Evolutionary conservation across 176 grass and related monocot species (phyloP), one percentile per base, ranked within the genome.

Genomic region (Triticum timopheevii): DNA sequence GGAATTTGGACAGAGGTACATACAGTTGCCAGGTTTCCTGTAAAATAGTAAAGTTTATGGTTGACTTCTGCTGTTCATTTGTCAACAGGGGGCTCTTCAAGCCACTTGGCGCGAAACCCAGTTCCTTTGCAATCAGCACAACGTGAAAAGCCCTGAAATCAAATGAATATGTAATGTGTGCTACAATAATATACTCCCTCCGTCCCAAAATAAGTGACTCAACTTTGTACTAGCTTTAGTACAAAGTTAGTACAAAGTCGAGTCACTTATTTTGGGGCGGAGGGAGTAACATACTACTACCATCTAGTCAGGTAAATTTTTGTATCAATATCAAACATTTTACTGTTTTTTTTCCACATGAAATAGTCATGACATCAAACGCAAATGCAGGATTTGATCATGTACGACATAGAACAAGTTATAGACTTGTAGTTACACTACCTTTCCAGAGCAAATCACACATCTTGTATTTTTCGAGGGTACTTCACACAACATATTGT

Each of bases 81-180:
- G 47, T 80, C 30, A n/a, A 81, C 38, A 59, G 75, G 45, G 64
- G 97, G 89, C 16, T 96, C 86, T 88, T 93, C 92, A 69, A 98
- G 86, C 97, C 94, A 98, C 76, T 94, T 98, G 71, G 96, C 97
- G 64, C 94, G 94, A 88, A 91, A 98, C 10, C 94, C 97, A n/a
- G 97, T 96, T 56, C 97, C 97, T 86, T 96, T 89, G 84, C 97
- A 98, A 81, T 98, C 85, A 61, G 82, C 62, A 87, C 97, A 98
- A 54, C 65, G 82, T 31, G 88, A 36, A 73, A 88, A 89, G 7
- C 97, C 97, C 97, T 98, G 86, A 71, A 85, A 90, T 66, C 27
- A 81, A 80, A 86, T 78, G 25, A 73, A 66, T 79, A 75, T 17
- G 31, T 61, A 23, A 66, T 77, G 45, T 65, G 10, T 50, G 69